Base-by-base conservation (phyloP, 805 yeast genomes). In the Torulaspora delbrueckii region DNA sequence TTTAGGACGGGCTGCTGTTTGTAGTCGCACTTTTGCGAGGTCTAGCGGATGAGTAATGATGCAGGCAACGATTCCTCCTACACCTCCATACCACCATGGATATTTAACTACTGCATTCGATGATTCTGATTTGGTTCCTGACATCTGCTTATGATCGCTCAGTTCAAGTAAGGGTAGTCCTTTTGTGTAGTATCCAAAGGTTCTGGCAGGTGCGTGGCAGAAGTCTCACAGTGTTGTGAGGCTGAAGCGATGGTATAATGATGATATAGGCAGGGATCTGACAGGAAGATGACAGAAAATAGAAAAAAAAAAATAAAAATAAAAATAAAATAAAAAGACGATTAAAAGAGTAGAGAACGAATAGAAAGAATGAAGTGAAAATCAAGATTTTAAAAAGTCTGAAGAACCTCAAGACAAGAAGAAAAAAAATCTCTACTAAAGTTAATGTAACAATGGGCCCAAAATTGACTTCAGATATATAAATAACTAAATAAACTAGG, bases 11-110 rank as follows among this genome's bases (percentile, higher is more conserved):
- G 75, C 60, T 3, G 95, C 89, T 0, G 96, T 84, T 62, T 87
- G 96, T 61, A 87, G 71, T 41, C 96, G 77, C 7, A 89, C 96
- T 59, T 87, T 87, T 2, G 96, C 93, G 35, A 87, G 71, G 62
- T 87, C 96, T 48, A 87, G 70, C 3, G 96, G 96, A 66, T 87
- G 96, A 1, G 88, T 82, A 39, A 76, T 77, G 31, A 78, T 54
- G 60, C 84, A 79, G 6, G 87, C 88, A 38, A 75, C 74, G 72
- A 78, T 78, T 47, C 86, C 82, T 12, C 85, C 79, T 12, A 79
- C 82, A 46, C 88, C 87, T 37, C 82, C 84, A 52, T 78, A 78
- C 83, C 83, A 79, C 60, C 79, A 79, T 2, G 73, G 72, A 56
- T 69, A 68, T 40, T 65, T 68, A 9, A 58, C 47, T 32, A 26